These are phyloP conservation scores for Phragmites australis DNA, from an alignment of 176 grass and related monocot genomes.

Conservation along the genomic window DNA sequence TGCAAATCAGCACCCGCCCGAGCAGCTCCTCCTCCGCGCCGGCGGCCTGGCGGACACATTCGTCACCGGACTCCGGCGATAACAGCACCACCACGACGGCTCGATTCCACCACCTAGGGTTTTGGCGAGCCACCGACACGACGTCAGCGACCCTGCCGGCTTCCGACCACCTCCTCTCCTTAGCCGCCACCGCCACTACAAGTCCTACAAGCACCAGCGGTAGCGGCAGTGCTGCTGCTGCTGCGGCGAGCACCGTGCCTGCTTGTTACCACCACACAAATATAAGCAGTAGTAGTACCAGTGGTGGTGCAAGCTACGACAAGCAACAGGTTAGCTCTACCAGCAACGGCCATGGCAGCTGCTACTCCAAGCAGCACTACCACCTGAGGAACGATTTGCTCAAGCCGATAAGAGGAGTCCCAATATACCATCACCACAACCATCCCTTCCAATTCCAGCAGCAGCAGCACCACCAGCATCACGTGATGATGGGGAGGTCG, in stretches of 20 bases:
- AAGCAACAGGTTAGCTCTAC: background rate
- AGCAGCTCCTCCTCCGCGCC: background rate
- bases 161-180: background rate
- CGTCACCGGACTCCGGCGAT: background rate
- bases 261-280: no score
- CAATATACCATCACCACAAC: slow-evolving; percentile 23
- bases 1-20: slow-evolving; percentile 19
- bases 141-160: background rate
- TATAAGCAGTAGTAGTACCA: background rate
- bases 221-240: no score
- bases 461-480: background rate
- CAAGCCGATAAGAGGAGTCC: slow-evolving; percentile 47
- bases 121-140: slow-evolving; percentile 2
- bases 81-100: background rate
- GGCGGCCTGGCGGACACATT: background rate
- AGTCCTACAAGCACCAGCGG: background rate
- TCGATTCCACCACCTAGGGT: slow-evolving; percentile 16
- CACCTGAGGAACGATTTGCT: slow-evolving; percentile 16
- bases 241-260: no score
- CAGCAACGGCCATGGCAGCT: background rate
- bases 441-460: background rate
- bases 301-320: no score
- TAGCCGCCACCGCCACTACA: background rate
- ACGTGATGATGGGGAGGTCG: slow-evolving; percentile 12
- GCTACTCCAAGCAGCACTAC: slow-evolving; percentile 10